Percentiles rank a stretch among this genome's conserved stretches.
phyloP scores from a whole-genome alignment of 805 yeast species.

The Candida arabinofermentans region DNA sequence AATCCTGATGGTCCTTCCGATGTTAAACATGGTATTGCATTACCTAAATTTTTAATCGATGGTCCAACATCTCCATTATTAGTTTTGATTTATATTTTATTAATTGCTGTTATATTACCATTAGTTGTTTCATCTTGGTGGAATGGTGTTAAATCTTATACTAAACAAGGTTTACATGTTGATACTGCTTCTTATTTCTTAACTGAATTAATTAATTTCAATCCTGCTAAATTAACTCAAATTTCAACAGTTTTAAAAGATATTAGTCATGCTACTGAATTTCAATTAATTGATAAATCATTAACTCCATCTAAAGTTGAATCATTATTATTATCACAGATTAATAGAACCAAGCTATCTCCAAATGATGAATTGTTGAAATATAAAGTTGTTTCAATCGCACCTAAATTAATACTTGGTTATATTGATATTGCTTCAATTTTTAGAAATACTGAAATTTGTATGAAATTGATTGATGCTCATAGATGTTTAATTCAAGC shows the following conservation, averaged over 20 bases:
- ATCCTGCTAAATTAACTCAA: constrained; percentile 63
- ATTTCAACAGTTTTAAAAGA: constrained; percentile 54
- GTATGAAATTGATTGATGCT: constrained; percentile 57
- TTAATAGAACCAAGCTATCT: constrained; percentile 44
- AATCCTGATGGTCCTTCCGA: constrained; percentile 98
- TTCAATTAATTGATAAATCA: constrained; percentile 37
- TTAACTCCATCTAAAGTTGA: constrained; percentile 45
- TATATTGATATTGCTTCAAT: constrained; percentile 76
- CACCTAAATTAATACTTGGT: constrained; percentile 65
- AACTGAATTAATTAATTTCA: constrained; percentile 66
- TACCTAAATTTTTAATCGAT: constrained; percentile 87
- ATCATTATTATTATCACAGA: constrained; percentile 50
- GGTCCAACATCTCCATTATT: constrained; percentile 68
- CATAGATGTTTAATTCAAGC: constrained; percentile 76
- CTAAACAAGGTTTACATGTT: constrained; percentile 78
- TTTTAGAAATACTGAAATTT: constrained; percentile 69
- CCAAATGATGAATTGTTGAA: constrained; percentile 39
- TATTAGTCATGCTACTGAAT: constrained; percentile 67
- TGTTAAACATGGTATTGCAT: constrained; percentile 86
- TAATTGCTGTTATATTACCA: constrained; percentile 80
- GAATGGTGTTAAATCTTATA: constrained; percentile 73
- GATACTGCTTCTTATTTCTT: constrained; percentile 79
- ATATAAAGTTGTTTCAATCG: constrained; percentile 54
- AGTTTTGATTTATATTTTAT: constrained; percentile 55
- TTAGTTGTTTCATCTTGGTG: constrained; percentile 85